Percentiles rank a stretch among this genome's conserved stretches.
Conservation (phyloP, 1,284 basidiomycete species). For the Sanguinoderma infundibulare region DNA sequence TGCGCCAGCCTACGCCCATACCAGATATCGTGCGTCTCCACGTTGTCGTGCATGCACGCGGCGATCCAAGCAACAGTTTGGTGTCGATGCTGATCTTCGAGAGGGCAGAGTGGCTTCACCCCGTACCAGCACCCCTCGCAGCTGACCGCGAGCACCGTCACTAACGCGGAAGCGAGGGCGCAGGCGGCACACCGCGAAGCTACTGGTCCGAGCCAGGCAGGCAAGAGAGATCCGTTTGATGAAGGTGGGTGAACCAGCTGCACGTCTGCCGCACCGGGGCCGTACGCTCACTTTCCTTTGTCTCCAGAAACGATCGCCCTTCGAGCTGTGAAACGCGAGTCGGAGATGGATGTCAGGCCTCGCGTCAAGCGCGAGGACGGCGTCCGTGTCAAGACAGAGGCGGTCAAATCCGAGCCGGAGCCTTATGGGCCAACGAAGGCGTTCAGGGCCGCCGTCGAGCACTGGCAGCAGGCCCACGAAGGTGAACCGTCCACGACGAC, state of each 20-base stretch:
- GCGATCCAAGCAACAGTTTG: neutral
- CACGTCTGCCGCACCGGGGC: neutral
- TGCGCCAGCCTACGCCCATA: conserved; percentile 23
- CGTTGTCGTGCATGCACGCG: neutral
- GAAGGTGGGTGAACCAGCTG: conserved; percentile 21
- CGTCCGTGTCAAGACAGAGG: conserved; percentile 5
- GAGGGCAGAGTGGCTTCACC: conserved; percentile 15
- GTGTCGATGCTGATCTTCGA: neutral
- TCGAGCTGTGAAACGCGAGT: conserved; percentile 1
- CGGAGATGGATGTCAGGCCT: neutral
- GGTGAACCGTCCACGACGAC: neutral
- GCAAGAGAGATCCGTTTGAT: conserved; percentile 33
- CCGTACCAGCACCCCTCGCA: conserved; percentile 26
- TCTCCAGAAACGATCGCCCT: neutral
- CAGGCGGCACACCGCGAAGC: neutral
- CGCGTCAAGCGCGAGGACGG: conserved; percentile 13
- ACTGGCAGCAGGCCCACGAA: conserved; percentile 4
- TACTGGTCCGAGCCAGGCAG: neutral
- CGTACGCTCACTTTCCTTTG: neutral
- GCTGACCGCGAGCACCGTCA: conserved; percentile 11
- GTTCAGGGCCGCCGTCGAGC: conserved; percentile 14
- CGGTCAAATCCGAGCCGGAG: conserved; percentile 11
- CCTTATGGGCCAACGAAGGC: conserved; percentile 12
- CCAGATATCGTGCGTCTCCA: conserved; percentile 19
- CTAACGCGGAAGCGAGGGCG: neutral